phyloP scores from a whole-genome alignment of 805 yeast genomes.

The Yarrowia sp. region DNA sequence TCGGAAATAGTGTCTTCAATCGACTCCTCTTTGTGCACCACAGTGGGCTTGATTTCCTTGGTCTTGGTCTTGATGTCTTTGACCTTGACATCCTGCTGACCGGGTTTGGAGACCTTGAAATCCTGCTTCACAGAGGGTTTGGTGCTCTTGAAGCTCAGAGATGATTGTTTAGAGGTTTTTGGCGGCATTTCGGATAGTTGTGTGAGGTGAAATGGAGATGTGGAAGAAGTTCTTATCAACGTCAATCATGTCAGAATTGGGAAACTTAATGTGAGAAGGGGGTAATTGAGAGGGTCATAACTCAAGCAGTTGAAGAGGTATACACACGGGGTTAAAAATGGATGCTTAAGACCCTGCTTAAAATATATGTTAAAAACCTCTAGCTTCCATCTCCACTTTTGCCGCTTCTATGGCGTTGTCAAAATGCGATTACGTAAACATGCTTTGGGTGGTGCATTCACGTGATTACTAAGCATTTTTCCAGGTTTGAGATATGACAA shows the following conservation, averaged over 20 bases:
- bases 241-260: constrained; percentile 2
- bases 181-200: not conserved
- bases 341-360: too few relatives aligned
- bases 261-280: not conserved
- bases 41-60: not conserved
- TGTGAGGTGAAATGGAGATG: not conserved
- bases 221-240: constrained; percentile 1
- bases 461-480: too few relatives aligned
- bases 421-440: not conserved
- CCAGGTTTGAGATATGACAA: too few relatives aligned
- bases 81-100: constrained; percentile 1
- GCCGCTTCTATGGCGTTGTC: not conserved
- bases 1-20: constrained; percentile 15
- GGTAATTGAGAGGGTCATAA: not conserved
- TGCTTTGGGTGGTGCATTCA: not conserved
- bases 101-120: constrained; percentile 4
- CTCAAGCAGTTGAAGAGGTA: too few relatives aligned
- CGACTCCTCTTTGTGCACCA: not conserved
- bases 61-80: constrained; percentile 1
- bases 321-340: too few relatives aligned
- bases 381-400: too few relatives aligned
- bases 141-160: constrained; percentile 21
- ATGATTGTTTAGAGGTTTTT: constrained; percentile 7
- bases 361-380: too few relatives aligned
- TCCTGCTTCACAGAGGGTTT: constrained; percentile 3